These are phyloP conservation scores for Bondarzewia mesenterica DNA, from an alignment of 1,284 basidiomycete species.

Conservation along the genomic window DNA sequence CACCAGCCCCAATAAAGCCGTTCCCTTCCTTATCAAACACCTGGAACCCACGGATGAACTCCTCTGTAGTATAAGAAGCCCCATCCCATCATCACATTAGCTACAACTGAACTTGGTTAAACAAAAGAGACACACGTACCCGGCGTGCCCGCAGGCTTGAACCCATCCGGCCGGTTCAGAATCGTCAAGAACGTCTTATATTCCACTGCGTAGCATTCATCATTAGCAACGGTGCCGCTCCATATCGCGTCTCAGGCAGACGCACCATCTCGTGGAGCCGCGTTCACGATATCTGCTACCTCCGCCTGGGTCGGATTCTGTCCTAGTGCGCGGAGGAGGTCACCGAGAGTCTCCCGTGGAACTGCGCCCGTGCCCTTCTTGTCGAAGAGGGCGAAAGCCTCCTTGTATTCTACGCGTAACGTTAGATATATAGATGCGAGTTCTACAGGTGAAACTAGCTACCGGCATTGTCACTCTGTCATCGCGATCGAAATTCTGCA, in stretches of 20 bases:
- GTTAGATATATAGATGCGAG: background rate
- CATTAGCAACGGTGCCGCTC: slow-evolving; percentile 9
- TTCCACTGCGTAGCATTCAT: slow-evolving; percentile 51
- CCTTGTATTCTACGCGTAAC: slow-evolving; percentile 76
- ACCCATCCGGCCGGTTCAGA: slow-evolving; percentile 92
- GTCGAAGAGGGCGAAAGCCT: slow-evolving; percentile 97
- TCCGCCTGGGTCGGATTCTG: slow-evolving; percentile 99
- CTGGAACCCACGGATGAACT: slow-evolving; percentile 98
- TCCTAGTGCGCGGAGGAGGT: slow-evolving; percentile 89
- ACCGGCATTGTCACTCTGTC: slow-evolving; percentile 64
- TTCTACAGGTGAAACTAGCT: background rate
- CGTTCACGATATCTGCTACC: slow-evolving; percentile 74
- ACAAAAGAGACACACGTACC: slow-evolving; percentile 38
- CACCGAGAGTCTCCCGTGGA: slow-evolving; percentile 85
- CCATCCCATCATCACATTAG: background rate
- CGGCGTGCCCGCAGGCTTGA: slow-evolving; percentile 91
- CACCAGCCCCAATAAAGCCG: slow-evolving; percentile 91
- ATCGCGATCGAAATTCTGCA: no score
- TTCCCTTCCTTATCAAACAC: slow-evolving; percentile 99
- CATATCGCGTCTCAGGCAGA: background rate
- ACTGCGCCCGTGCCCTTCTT: slow-evolving; percentile 92
- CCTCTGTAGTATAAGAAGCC: slow-evolving; percentile 51
- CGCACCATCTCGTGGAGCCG: slow-evolving; percentile 73
- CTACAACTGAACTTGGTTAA: background rate
- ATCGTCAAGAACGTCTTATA: slow-evolving; percentile 89